phyloP scores from a whole-genome alignment of 2,329 filamentous ascomycete species.

The Sclerotinia spermophila region DNA sequence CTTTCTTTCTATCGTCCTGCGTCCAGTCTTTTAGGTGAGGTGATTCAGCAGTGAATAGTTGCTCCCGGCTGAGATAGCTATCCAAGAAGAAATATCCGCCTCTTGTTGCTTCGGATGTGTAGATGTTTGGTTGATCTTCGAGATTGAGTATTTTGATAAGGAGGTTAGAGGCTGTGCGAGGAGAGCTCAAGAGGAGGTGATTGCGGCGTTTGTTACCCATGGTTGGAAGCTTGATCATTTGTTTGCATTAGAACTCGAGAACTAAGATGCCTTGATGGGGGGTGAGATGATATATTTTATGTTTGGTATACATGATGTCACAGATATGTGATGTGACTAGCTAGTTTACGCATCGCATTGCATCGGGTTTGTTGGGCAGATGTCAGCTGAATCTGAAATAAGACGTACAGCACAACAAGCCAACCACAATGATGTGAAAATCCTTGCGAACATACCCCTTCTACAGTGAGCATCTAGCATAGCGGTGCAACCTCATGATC shows the following conservation, averaged over 20 bases:
- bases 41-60: not conserved
- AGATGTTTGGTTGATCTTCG: not conserved
- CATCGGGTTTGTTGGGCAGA: not conserved
- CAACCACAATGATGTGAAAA: not conserved
- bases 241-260: not conserved
- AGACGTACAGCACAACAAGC: not conserved
- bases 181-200: not conserved
- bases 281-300: not conserved
- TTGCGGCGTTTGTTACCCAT: not conserved
- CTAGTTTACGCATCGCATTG: not conserved
- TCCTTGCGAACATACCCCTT: not conserved
- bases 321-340: not conserved
- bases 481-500: not conserved
- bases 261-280: not conserved
- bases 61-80: not conserved
- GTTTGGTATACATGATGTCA: not conserved
- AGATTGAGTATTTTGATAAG: not conserved
- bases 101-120: not conserved
- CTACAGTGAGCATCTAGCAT: not conserved
- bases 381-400: not conserved
- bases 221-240: not conserved
- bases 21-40: not conserved
- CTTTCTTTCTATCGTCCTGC: not conserved
- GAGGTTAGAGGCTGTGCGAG: not conserved
- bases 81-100: not conserved